Conservation (phyloP, 257 asterid species). For the Penstemon davidsonii region DNA sequence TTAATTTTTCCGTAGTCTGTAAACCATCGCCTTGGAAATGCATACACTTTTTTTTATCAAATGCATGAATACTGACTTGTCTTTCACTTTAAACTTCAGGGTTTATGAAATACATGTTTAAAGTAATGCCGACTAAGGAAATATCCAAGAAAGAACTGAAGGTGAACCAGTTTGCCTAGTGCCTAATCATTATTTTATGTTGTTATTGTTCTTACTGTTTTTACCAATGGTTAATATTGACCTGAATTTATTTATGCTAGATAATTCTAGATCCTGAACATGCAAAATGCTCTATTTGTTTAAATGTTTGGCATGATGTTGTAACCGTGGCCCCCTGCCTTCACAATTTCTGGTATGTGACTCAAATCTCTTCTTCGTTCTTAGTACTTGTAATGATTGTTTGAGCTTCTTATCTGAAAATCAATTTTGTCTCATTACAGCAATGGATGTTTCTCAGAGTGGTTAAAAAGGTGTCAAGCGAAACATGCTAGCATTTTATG, state of each 20-base stretch:
- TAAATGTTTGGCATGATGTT: constrained; percentile 92
- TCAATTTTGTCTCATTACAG: constrained; percentile 45
- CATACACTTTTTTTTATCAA: constrained; percentile 1
- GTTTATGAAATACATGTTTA: constrained; percentile 66
- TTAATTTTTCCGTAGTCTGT: background rate
- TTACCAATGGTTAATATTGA: constrained; percentile 21
- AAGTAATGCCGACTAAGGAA: constrained; percentile 68
- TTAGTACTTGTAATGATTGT: constrained; percentile 2
- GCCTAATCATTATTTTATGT: constrained; percentile 8
- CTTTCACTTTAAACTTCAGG: constrained; percentile 46
- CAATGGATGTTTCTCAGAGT: constrained; percentile 98
- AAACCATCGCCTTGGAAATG: background rate
- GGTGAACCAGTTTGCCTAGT: constrained; percentile 43
- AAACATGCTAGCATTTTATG: constrained; percentile 69
- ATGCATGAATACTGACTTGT: constrained; percentile 14
- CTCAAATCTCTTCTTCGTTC: constrained; percentile 19
- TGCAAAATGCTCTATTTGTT: constrained; percentile 88
- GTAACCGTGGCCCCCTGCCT: constrained; percentile 98
- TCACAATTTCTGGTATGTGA: constrained; percentile 84
- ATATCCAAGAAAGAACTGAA: constrained; percentile 52
- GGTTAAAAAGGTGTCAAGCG: constrained; percentile 85
- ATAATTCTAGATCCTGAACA: constrained; percentile 75
- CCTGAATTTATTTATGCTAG: constrained; percentile 38
- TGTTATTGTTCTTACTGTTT: background rate
- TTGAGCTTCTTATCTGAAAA: constrained; percentile 4